Percentiles rank a stretch among this genome's conserved stretches.
Conservation (phyloP, 257 asterid species). For the Lycium ferocissimum region DNA sequence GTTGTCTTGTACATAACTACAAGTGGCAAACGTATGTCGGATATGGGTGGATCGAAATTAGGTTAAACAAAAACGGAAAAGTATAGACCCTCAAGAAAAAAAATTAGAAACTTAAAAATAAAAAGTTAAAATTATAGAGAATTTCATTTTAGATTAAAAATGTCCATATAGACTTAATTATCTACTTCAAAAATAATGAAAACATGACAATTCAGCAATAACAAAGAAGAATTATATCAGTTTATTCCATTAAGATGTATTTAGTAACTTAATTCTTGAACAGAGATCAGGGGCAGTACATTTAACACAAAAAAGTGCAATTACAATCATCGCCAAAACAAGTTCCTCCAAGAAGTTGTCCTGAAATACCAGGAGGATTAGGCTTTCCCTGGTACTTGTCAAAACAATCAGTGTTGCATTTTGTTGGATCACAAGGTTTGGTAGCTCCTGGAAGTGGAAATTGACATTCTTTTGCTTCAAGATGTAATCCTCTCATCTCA, state of each 20-base stretch:
- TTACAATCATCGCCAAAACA: neutral
- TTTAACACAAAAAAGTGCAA: neutral
- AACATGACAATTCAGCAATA: neutral
- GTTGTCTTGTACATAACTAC: too few species aligned
- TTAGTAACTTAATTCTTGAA: neutral
- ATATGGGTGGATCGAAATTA: too few species aligned
- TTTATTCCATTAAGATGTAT: neutral
- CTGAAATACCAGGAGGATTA: neutral
- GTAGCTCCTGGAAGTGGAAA: neutral
- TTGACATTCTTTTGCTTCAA: neutral
- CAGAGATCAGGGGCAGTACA: neutral
- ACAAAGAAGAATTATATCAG: neutral
- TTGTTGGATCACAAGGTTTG: constrained; percentile 8
- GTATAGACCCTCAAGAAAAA: too few species aligned
- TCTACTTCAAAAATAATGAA: neutral
- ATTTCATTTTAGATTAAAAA: neutral
- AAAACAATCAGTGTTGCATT: neutral
- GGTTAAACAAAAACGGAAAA: too few species aligned
- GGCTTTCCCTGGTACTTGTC: neutral
- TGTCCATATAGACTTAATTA: neutral
- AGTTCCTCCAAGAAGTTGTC: neutral
- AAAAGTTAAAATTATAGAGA: too few species aligned
- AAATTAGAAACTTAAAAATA: too few species aligned
- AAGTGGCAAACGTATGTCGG: too few species aligned
- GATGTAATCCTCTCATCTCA: neutral